Evolutionary conservation across 2,329 filamentous ascomycete genomes (phyloP).

Genomic region (Corniculantispora saksenae): DNA sequence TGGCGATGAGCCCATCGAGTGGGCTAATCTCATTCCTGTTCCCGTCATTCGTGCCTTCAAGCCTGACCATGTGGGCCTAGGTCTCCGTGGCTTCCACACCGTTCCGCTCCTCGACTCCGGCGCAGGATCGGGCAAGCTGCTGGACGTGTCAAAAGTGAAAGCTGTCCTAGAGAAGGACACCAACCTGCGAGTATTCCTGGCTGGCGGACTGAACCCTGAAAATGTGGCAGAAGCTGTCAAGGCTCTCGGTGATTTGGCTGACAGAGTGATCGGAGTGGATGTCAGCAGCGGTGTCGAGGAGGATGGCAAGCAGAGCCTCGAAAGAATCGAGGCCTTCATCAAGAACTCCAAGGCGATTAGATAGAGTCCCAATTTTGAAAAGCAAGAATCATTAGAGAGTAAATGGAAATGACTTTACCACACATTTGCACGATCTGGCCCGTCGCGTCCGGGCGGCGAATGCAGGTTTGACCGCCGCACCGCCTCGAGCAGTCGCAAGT

Average conservation of each 20-base stretch:
- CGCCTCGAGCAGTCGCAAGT: not conserved
- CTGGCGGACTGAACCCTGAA: constrained; percentile 78
- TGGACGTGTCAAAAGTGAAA: constrained; percentile 72
- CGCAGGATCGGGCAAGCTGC: constrained; percentile 75
- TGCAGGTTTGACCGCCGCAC: too few relatives aligned
- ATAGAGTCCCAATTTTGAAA: constrained; percentile 31
- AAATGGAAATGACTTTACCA: not conserved
- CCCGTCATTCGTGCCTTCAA: constrained; percentile 87
- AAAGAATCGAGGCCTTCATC: constrained; percentile 81
- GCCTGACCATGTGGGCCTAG: constrained; percentile 71
- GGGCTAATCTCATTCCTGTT: constrained; percentile 84
- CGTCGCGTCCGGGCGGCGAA: too few relatives aligned
- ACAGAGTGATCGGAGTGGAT: constrained; percentile 79
- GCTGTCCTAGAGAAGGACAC: constrained; percentile 65
- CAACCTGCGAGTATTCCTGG: constrained; percentile 75
- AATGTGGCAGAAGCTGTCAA: constrained; percentile 72
- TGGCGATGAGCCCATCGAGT: constrained; percentile 88
- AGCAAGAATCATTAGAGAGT: not conserved
- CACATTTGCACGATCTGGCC: not conserved
- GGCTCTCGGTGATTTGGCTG: constrained; percentile 59
- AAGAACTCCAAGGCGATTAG: constrained; percentile 66
- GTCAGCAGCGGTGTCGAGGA: constrained; percentile 93
- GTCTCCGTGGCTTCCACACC: constrained; percentile 76
- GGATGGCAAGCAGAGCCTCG: constrained; percentile 75
- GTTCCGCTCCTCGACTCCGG: constrained; percentile 86